These are phyloP conservation scores for Babesia bigemina DNA, from an alignment of 169 alveolate genomes.

Conservation along the genomic window DNA sequence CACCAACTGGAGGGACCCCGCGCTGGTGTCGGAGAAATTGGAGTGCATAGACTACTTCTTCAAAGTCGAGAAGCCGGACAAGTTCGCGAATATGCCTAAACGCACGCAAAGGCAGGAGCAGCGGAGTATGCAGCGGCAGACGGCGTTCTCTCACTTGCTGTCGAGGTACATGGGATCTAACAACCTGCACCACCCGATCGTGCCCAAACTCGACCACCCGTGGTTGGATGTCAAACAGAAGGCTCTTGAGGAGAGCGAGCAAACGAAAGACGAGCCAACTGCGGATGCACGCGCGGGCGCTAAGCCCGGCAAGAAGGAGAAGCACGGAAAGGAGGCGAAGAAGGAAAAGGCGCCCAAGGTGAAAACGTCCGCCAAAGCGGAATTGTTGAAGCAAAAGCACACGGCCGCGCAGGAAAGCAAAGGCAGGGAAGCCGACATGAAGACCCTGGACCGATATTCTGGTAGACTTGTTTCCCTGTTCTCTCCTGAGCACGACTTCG, in stretches of 20 bases:
- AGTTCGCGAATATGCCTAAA: conserved; percentile 32
- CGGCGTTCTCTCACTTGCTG: conserved; percentile 54
- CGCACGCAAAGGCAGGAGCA: conserved; percentile 46
- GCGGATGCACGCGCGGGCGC: conserved; percentile 5
- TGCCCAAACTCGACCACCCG: conserved; percentile 71
- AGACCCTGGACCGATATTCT: conserved; percentile 40
- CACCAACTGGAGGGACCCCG: conserved; percentile 55
- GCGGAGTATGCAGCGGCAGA: conserved; percentile 68
- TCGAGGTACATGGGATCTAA: conserved; percentile 72
- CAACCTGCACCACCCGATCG: conserved; percentile 79
- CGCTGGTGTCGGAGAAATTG: conserved; percentile 32
- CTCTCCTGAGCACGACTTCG: conserved; percentile 49
- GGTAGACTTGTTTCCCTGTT: conserved; percentile 26
- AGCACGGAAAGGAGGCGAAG: conserved; percentile 16
- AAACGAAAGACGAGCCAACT: neutral
- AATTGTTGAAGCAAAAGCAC: conserved; percentile 46
- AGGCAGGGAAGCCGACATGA: conserved; percentile 39
- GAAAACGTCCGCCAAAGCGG: conserved; percentile 56
- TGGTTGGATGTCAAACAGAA: conserved; percentile 60
- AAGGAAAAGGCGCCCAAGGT: conserved; percentile 57
- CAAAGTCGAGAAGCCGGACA: conserved; percentile 38
- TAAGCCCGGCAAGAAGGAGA: conserved; percentile 41
- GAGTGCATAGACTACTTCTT: conserved; percentile 57
- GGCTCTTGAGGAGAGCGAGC: conserved; percentile 19
- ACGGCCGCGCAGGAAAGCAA: conserved; percentile 47